Evolutionary conservation across 2,329 filamentous ascomycete genomes (phyloP).

Genomic region (Botryotinia globosa): DNA sequence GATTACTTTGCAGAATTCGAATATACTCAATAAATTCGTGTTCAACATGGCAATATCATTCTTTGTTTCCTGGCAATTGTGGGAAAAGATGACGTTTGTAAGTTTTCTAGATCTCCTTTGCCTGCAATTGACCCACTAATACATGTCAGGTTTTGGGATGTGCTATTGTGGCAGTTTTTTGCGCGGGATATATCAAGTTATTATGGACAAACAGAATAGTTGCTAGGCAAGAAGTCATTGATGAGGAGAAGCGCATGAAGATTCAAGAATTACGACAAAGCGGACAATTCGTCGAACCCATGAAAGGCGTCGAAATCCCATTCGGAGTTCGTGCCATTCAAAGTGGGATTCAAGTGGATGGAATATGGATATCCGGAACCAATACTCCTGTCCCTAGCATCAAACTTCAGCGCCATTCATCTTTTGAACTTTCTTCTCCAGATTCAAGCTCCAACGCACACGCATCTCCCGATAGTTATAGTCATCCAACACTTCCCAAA

Average conservation of each 20-base stretch:
- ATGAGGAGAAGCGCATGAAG: slow-evolving; percentile 61
- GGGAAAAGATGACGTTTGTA: slow-evolving; percentile 90
- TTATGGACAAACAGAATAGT: slow-evolving; percentile 56
- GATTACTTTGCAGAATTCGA: neutral
- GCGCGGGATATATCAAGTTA: slow-evolving; percentile 65
- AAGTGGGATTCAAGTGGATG: slow-evolving; percentile 78
- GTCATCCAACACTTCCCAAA: slow-evolving; percentile 1
- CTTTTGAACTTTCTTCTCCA: slow-evolving; percentile 12
- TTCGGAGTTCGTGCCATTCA: slow-evolving; percentile 87
- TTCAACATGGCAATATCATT: slow-evolving; percentile 45
- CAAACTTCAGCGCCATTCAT: slow-evolving; percentile 24
- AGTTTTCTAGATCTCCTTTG: slow-evolving; percentile 41
- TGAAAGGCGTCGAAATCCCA: slow-evolving; percentile 61
- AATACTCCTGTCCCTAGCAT: slow-evolving; percentile 32
- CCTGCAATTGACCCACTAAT: slow-evolving; percentile 16
- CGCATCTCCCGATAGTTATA: slow-evolving; percentile 3
- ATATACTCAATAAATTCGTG: neutral
- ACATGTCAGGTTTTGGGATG: slow-evolving; percentile 63
- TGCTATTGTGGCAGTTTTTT: slow-evolving; percentile 68
- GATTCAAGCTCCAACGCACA: slow-evolving; percentile 14
- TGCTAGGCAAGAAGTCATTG: slow-evolving; percentile 59
- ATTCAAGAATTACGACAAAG: slow-evolving; percentile 54
- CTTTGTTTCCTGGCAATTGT: slow-evolving; percentile 71
- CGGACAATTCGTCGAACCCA: slow-evolving; percentile 40
- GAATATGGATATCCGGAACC: slow-evolving; percentile 63